phyloP scores from a whole-genome alignment of 441 rosid genomes.

The Biscutella laevigata region DNA sequence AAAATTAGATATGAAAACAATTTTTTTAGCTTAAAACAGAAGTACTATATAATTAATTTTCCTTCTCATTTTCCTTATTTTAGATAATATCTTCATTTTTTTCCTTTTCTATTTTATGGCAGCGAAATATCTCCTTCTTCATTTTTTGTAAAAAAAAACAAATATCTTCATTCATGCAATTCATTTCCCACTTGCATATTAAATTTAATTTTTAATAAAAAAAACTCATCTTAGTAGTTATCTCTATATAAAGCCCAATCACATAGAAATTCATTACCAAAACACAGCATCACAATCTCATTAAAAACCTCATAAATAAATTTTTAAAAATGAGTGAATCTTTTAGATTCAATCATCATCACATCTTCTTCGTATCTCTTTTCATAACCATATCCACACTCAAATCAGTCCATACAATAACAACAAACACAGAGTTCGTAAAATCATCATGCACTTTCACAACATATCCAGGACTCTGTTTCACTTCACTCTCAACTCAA shows the following conservation, averaged over 20 bases:
- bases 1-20: no score
- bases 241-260: conserved; percentile 10
- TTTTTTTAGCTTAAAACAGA: no score
- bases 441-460: conserved; percentile 55
- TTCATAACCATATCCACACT: conserved; percentile 12
- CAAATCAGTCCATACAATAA: conserved; percentile 9
- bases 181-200: conserved; percentile 13
- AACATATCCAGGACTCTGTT: conserved; percentile 58
- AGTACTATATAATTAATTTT: no score
- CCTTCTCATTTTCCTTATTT: no score
- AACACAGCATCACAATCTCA: conserved; percentile 10
- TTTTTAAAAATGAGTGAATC: conserved; percentile 16
- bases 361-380: conserved; percentile 8
- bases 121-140: no score
- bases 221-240: background rate
- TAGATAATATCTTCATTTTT: no score
- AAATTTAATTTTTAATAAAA: background rate
- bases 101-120: no score
- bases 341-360: background rate
- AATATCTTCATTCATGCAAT: conserved; percentile 17
- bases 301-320: background rate
- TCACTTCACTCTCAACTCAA: conserved; percentile 42
- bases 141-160: background rate
- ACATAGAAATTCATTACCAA: background rate
- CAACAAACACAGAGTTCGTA: conserved; percentile 45